These are phyloP conservation scores for Prorocentrum cordatum DNA, from an alignment of 169 alveolate species.

Conservation along the genomic window DNA sequence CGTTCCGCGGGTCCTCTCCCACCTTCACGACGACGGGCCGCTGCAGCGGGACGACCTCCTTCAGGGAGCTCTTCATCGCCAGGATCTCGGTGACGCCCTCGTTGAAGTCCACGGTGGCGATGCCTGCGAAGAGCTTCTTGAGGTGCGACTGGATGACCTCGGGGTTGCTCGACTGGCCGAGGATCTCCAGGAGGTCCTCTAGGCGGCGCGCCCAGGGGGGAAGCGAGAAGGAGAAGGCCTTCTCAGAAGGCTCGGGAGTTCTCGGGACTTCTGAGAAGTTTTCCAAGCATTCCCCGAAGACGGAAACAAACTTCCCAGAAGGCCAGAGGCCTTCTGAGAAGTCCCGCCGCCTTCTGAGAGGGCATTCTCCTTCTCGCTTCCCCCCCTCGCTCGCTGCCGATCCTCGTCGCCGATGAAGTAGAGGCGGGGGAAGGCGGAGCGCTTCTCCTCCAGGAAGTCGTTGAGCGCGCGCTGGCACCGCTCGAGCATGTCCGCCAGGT, in stretches of 20 bases:
- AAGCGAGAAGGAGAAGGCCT: too few relatives aligned
- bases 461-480: conserved; percentile 88
- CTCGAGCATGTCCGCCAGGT: conserved; percentile 79
- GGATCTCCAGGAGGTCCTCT: conserved; percentile 88
- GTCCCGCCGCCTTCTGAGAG: too few relatives aligned
- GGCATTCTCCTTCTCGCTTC: too few relatives aligned
- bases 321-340: too few relatives aligned
- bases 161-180: conserved; percentile 84
- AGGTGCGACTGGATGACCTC: conserved; percentile 86
- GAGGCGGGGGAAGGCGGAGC: conserved; percentile 86
- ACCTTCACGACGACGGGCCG: conserved; percentile 76
- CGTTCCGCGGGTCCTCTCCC: conserved; percentile 76
- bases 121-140: conserved; percentile 88
- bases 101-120: conserved; percentile 81
- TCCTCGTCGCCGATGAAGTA: conserved; percentile 91
- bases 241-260: too few relatives aligned
- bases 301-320: too few relatives aligned
- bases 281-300: too few relatives aligned
- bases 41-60: conserved; percentile 80
- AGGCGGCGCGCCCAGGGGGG: too few relatives aligned
- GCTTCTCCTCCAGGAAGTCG: conserved; percentile 85
- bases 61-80: conserved; percentile 75
- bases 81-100: conserved; percentile 78
- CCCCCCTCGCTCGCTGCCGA: too few relatives aligned
- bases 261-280: too few relatives aligned